Base-by-base conservation (phyloP, 2,329 filamentous ascomycete species). In the Epichloe sylvatica region DNA sequence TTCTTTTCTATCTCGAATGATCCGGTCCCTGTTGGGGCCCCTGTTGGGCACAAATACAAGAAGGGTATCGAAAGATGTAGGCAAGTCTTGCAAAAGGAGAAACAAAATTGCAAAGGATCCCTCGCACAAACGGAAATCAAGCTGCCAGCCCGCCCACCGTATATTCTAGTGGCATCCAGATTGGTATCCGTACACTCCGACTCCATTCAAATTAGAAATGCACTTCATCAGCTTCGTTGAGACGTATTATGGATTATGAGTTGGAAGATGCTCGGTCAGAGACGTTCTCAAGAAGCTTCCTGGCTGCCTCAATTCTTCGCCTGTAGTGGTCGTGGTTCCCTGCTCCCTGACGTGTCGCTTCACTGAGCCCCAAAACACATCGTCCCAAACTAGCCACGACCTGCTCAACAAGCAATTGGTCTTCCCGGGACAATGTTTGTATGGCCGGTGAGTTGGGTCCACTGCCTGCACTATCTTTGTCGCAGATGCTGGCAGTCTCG, bases 231-330 rank as follows among this genome's bases (percentile, higher is more conserved):
- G 33, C 33, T 34, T 46, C 49, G 36, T 50, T n/a, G 38, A 41
- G 21, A 36, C n/a, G 37, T 25, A 46, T 13, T 13, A 40, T 45
- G 12, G 33, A 34, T 40, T 41, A 41, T 15, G 17, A 12, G 15
- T 45, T n/a, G 37, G 33, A 37, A 23, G 19, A 42, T 19, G 17
- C 19, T 35, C 19, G 23, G 34, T 46, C 49, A 8, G 36, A 36
- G 4, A 42, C 23, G 17, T 39, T 49, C 56, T 91, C 86, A 33
- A 94, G 70, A 3, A 86, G 76, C 47, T 78, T 74, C 52, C 81
- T 79, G 5, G 88, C 89, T 47, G 80, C 78, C 56, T 94, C 86
- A 46, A 95, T 74, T 56, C 84, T 75, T 54, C 84, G 72, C 52
- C 87, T 73, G 64, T 85, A 80, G 52, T 83, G 72, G 49, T 82